phyloP scores from a whole-genome alignment of 2,329 filamentous ascomycete species.

The Calonectria pseudoturangicola region DNA sequence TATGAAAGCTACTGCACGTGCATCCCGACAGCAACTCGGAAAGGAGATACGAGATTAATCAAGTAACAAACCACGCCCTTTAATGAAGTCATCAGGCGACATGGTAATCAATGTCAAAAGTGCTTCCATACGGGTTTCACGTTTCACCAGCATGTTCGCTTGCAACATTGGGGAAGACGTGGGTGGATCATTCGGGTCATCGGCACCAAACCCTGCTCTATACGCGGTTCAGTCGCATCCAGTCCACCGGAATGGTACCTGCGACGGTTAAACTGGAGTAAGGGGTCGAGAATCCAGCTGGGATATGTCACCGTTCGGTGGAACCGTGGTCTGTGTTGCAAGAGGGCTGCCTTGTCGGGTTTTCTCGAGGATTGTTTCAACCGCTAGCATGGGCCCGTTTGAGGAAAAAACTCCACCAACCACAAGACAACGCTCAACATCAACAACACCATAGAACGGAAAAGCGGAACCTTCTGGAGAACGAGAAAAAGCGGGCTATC shows the following conservation, averaged over 20 bases:
- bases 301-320: neutral
- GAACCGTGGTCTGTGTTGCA: neutral
- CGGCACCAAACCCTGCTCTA: slow-evolving; percentile 8
- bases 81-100: neutral
- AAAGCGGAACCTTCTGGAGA: neutral
- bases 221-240: neutral
- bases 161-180: neutral
- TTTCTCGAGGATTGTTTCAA: slow-evolving; percentile 13
- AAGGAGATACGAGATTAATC: no score
- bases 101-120: neutral
- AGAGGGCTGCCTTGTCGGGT: neutral
- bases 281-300: neutral
- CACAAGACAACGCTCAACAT: neutral
- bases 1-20: no score
- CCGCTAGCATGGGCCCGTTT: slow-evolving; percentile 10
- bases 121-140: neutral
- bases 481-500: neutral
- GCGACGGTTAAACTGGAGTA: slow-evolving; percentile 12
- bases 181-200: slow-evolving; percentile 15
- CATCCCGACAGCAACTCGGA: no score
- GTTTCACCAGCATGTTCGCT: slow-evolving; percentile 1
- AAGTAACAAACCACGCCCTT: no score
- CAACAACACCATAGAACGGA: neutral
- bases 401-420: slow-evolving; percentile 24
- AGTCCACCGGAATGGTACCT: slow-evolving; percentile 5